phyloP scores from a whole-genome alignment of 192 early-diverging fungal genomes.

The Ambispora gerdemannii region DNA sequence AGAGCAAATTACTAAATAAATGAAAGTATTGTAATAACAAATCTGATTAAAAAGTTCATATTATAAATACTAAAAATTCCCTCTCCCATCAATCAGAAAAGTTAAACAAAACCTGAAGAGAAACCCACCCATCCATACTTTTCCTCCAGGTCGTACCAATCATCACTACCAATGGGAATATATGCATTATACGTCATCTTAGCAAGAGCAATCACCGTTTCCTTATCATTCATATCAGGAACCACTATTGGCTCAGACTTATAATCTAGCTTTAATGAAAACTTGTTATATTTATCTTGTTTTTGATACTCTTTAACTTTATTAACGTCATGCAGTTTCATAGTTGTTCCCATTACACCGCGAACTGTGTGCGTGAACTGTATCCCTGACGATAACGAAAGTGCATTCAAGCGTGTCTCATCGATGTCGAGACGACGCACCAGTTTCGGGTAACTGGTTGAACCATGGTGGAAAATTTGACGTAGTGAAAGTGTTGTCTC shows the following conservation, averaged over 20 bases:
- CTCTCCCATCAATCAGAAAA: not conserved
- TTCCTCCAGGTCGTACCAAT: constrained; percentile 68
- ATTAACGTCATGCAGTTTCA: constrained; percentile 32
- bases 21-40: not conserved
- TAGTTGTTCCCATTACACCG: constrained; percentile 8
- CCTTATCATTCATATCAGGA: constrained; percentile 71
- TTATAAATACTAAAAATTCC: not conserved
- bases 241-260: constrained; percentile 31
- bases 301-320: constrained; percentile 33
- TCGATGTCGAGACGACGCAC: constrained; percentile 35
- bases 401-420: not conserved
- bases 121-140: constrained; percentile 55
- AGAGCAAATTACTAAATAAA: not conserved
- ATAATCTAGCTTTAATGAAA: constrained; percentile 34
- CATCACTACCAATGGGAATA: constrained; percentile 54
- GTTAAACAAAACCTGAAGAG: not conserved
- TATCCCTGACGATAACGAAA: constrained; percentile 24
- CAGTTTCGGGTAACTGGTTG: constrained; percentile 32
- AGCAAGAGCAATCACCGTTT: constrained; percentile 70
- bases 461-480: constrained; percentile 43
- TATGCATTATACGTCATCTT: constrained; percentile 88
- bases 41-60: not conserved
- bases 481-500: constrained; percentile 28
- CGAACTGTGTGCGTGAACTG: constrained; percentile 33
- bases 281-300: constrained; percentile 23